Evolutionary conservation across 331 rosid genomes (phyloP).

Genomic region (Erythrophleum ivorense): DNA sequence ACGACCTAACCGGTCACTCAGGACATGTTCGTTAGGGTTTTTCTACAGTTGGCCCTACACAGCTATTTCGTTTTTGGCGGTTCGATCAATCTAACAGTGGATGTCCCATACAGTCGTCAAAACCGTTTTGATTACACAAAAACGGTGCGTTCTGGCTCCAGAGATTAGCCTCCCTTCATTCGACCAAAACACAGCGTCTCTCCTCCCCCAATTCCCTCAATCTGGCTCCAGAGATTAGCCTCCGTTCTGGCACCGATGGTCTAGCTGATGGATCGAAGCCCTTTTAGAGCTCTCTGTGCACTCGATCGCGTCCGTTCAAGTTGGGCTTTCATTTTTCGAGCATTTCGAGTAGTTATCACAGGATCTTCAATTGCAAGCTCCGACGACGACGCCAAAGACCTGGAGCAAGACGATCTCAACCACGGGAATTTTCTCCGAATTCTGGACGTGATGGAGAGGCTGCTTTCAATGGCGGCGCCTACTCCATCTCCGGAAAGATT

Average conservation of each 20-base stretch:
- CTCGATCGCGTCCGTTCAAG: conserved; percentile 76
- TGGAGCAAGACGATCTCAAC: conserved; percentile 66
- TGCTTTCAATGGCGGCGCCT: conserved; percentile 35
- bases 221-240: no score
- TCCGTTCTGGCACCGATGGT: conserved; percentile 45
- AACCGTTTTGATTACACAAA: no score
- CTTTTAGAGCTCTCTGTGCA: conserved; percentile 75
- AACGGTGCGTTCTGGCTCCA: no score
- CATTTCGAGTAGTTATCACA: conserved; percentile 59
- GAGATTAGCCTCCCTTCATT: no score
- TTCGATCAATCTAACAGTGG: no score
- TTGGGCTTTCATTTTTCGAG: conserved; percentile 57
- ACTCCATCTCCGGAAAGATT: not conserved
- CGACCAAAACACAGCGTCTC: no score
- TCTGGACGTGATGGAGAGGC: conserved; percentile 59
- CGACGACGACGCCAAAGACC: conserved; percentile 47
- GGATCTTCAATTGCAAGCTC: conserved; percentile 47
- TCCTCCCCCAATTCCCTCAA: no score
- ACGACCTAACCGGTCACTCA: no score
- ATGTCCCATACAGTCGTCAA: no score
- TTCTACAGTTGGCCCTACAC: no score
- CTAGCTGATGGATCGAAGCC: conserved; percentile 79
- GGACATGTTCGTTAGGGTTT: no score
- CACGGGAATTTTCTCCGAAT: conserved; percentile 74
- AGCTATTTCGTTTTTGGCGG: no score